These are phyloP conservation scores for Alternaria infectoria DNA, from an alignment of 2,329 filamentous ascomycete species.

Conservation along the genomic window DNA sequence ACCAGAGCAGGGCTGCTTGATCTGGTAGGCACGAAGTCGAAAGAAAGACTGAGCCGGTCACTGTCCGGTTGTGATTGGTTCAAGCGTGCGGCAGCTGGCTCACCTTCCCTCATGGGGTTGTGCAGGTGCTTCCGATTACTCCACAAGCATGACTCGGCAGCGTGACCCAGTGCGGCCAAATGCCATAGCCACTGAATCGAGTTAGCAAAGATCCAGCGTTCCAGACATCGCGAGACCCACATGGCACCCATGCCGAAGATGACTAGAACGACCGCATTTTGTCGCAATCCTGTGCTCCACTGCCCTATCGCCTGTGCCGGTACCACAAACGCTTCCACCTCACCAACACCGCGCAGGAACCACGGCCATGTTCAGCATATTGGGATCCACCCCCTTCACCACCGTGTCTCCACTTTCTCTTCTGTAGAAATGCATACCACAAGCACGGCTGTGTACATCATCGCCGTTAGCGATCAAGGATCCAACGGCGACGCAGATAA, in stretches of 20 bases:
- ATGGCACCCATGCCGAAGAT: constrained; percentile 17
- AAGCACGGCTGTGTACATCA: constrained; percentile 13
- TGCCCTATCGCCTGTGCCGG: constrained; percentile 17
- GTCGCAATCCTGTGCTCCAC: constrained; percentile 11
- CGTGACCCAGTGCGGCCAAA: neutral
- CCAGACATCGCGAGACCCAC: neutral
- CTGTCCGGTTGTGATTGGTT: neutral
- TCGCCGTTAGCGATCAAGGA: constrained; percentile 6
- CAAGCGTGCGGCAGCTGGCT: neutral
- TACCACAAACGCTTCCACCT: constrained; percentile 23
- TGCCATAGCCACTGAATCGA: neutral
- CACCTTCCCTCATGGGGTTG: neutral
- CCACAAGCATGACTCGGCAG: neutral
- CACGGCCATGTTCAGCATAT: constrained; percentile 11
- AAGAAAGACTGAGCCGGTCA: neutral
- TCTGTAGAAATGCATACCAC: constrained; percentile 18
- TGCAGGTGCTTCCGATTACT: neutral
- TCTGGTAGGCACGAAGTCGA: neutral
- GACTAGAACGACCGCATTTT: constrained; percentile 18
- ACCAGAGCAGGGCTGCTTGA: neutral
- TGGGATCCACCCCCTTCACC: constrained; percentile 11
- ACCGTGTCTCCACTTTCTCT: neutral
- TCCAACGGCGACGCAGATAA: constrained; percentile 14
- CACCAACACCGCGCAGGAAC: constrained; percentile 14
- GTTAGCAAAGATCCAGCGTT: neutral